Evolutionary conservation across 805 yeast species (phyloP), one percentile per base, ranked within the genome.

Genomic region (Clavispora santaluciae): DNA sequence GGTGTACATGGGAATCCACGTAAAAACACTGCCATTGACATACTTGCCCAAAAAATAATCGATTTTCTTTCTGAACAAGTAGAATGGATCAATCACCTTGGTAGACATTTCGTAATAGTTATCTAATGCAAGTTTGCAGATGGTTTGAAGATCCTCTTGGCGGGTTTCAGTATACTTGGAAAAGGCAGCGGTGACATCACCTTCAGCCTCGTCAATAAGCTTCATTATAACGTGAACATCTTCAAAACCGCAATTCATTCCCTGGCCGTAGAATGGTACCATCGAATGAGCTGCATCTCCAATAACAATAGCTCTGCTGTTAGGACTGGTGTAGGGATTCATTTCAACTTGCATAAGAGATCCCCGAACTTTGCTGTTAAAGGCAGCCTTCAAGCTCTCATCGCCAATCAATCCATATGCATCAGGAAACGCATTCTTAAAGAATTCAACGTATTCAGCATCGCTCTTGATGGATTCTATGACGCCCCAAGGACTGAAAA

Each of bases 221-320:
- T 75, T 71, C 64, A 84, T 65, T 39, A 90, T 64, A 1, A 81
- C 78, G 42, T 80, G 68, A 17, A 90, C 90, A 53, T 91, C 97
- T 61, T 90, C 97, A 59, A 90, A 84, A 1, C 97, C 97, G 57
- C 95, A 86, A 60, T 90, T 90, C 91, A 90, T 84, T 5, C 97
- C 97, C 60, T 90, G 97, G 8, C 97, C 97, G 57, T 89, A 90
- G 60, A 90, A 90, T n/a, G 97, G 97, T 5, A 90, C 97, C 96
- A 89, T 90, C 22, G 93, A 79, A 63, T 90, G 97, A 0, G 97
- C 95, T 1, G 97, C 95, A 60, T 90, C 97, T 5, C 97, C 97
- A 22, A 90, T 64, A 10, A 90, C 64, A 8, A 90, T 65, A 12
- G 81, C 81, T 42, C 76, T 75, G 35, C 80, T 85, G 31, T 70